Evolutionary conservation across 169 alveolate genomes (phyloP).

Genomic region (Plasmodium yoelii): DNA sequence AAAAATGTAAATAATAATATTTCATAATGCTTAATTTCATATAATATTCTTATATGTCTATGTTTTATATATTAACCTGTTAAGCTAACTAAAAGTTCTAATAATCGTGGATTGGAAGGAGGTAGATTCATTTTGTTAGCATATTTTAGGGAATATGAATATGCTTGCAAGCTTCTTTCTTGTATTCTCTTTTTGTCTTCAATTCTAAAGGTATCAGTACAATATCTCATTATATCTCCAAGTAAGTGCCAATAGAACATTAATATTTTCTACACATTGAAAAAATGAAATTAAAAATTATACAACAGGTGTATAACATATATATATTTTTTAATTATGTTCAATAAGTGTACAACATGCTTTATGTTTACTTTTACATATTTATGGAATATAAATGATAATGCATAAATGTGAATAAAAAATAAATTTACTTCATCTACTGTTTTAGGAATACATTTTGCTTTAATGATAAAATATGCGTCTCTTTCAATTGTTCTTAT

Average conservation of each 20-base stretch:
- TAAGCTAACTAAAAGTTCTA: constrained; percentile 70
- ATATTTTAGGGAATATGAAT: constrained; percentile 47
- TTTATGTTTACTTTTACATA: too few relatives aligned
- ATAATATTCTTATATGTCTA: neutral
- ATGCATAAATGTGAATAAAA: neutral
- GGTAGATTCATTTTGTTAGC: constrained; percentile 70
- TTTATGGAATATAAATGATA: too few relatives aligned
- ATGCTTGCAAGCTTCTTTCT: constrained; percentile 71
- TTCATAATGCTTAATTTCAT: neutral
- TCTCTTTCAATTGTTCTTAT: constrained; percentile 61
- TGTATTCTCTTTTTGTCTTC: constrained; percentile 45
- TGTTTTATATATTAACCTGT: constrained; percentile 40
- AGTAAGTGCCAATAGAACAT: constrained; percentile 72
- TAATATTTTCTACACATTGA: constrained; percentile 53
- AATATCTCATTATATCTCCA: constrained; percentile 73
- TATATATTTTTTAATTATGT: too few relatives aligned
- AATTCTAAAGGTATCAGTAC: constrained; percentile 49
- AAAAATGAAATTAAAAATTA: neutral
- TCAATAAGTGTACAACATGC: too few relatives aligned
- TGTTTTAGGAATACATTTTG: constrained; percentile 66
- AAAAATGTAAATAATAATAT: constrained; percentile 7
- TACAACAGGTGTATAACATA: neutral
- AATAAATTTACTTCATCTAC: constrained; percentile 40
- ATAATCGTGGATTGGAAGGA: constrained; percentile 61
- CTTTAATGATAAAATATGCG: constrained; percentile 35